A percentile compares a stretch with the other conserved stretches of the same genome.
Conservation (phyloP, 2,329 filamentous ascomycete genomes). For the Claviceps capensis region DNA sequence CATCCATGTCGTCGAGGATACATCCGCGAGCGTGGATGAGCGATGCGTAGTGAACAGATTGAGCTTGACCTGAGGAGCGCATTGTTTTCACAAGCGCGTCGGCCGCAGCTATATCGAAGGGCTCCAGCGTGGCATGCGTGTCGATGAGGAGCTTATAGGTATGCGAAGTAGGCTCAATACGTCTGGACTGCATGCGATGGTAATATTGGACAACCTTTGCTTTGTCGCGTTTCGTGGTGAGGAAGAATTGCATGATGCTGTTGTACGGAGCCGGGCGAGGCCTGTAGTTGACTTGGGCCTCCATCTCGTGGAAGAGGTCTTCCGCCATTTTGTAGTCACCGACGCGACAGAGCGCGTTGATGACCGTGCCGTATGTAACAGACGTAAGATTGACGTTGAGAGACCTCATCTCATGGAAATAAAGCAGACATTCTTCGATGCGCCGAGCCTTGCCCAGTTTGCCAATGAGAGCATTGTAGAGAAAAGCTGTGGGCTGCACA, state of each 20-base stretch:
- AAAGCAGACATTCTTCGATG: slow-evolving; percentile 95
- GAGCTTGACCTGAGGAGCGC: slow-evolving; percentile 60
- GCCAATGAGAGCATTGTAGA: slow-evolving; percentile 96
- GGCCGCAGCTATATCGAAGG: slow-evolving; percentile 75
- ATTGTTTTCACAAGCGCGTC: slow-evolving; percentile 74
- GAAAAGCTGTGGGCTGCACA: slow-evolving; percentile 88
- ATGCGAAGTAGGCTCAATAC: slow-evolving; percentile 83
- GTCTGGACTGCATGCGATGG: slow-evolving; percentile 77
- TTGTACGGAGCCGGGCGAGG: slow-evolving; percentile 94
- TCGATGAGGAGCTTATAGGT: slow-evolving; percentile 97
- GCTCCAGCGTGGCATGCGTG: slow-evolving; percentile 85
- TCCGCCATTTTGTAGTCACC: slow-evolving; percentile 97
- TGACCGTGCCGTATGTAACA: slow-evolving; percentile 94
- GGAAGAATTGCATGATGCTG: slow-evolving; percentile 98
- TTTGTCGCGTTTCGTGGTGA: slow-evolving; percentile 94
- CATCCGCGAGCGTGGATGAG: slow-evolving; percentile 94
- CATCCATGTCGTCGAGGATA: slow-evolving; percentile 79
- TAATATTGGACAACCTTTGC: slow-evolving; percentile 89
- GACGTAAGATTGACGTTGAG: slow-evolving; percentile 90
- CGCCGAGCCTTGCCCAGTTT: slow-evolving; percentile 96
- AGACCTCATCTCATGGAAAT: slow-evolving; percentile 94
- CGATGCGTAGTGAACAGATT: slow-evolving; percentile 90
- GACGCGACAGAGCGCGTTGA: slow-evolving; percentile 93
- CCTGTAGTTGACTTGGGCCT: slow-evolving; percentile 97
- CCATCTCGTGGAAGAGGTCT: slow-evolving; percentile 98